phyloP scores from a whole-genome alignment of 805 yeast species.

The Kluyveromyces nonfermentans region DNA sequence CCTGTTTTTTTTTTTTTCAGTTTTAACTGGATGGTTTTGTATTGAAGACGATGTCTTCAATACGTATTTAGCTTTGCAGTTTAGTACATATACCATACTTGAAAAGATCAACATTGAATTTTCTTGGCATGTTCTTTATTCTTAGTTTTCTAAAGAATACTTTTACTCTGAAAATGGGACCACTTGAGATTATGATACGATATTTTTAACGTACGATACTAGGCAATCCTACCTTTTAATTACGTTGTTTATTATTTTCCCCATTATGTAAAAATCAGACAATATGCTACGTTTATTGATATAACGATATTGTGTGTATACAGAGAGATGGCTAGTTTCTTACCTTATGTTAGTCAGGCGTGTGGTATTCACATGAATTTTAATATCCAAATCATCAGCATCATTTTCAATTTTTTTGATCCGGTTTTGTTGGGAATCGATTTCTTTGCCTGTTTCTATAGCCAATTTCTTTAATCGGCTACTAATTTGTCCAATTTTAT shows the following conservation, averaged over 20 bases:
- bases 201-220: no score
- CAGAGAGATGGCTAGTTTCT: neutral
- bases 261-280: neutral
- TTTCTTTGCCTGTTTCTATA: constrained; percentile 60
- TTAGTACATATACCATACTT: no score
- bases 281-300: neutral
- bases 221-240: no score
- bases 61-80: no score
- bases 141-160: no score
- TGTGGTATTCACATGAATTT: constrained; percentile 67
- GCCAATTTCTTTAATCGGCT: constrained; percentile 68
- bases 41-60: neutral
- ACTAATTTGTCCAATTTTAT: constrained; percentile 62
- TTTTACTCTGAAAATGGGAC: no score
- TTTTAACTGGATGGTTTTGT: neutral
- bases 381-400: constrained; percentile 76
- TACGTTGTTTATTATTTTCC: no score
- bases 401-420: constrained; percentile 70
- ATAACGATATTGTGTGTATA: neutral
- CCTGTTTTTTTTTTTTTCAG: neutral
- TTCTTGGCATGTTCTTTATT: no score
- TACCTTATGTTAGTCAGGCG: constrained; percentile 49
- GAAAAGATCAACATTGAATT: no score
- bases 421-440: constrained; percentile 67
- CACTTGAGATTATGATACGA: no score